These are phyloP conservation scores for Melastoma malabathricum DNA, from an alignment of 345 rosid genomes.

Conservation along the genomic window DNA sequence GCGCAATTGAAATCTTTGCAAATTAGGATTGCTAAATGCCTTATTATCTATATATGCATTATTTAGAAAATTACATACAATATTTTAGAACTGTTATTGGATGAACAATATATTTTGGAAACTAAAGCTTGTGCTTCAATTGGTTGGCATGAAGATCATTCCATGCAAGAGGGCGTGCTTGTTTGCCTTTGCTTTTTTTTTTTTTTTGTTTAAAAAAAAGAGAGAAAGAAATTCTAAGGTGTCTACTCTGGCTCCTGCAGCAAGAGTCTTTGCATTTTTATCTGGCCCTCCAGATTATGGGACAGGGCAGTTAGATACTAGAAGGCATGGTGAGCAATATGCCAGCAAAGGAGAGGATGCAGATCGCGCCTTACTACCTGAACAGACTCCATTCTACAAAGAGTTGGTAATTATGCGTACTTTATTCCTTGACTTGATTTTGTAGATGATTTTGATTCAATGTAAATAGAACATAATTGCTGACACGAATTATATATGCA, in stretches of 20 bases:
- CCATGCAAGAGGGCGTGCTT: too few species aligned
- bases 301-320: slow-evolving; percentile 92
- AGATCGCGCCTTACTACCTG: slow-evolving; percentile 95
- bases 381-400: slow-evolving; percentile 94
- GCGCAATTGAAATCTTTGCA: too few species aligned
- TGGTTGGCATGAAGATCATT: too few species aligned
- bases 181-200: too few species aligned
- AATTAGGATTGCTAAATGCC: too few species aligned
- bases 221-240: neutral
- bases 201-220: too few species aligned
- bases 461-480: slow-evolving; percentile 11
- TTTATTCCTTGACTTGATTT: slow-evolving; percentile 1
- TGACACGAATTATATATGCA: slow-evolving; percentile 58
- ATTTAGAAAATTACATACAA: too few species aligned
- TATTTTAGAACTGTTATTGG: too few species aligned
- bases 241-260: slow-evolving; percentile 26
- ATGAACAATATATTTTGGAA: too few species aligned
- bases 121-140: too few species aligned
- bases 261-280: slow-evolving; percentile 85
- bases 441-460: slow-evolving; percentile 5
- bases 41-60: too few species aligned
- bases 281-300: slow-evolving; percentile 99
- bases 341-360: slow-evolving; percentile 99
- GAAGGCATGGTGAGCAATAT: slow-evolving; percentile 96
- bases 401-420: slow-evolving; percentile 52